Conservation (phyloP, 176 grass and related monocot genomes). For the Pontederia paniculata region DNA sequence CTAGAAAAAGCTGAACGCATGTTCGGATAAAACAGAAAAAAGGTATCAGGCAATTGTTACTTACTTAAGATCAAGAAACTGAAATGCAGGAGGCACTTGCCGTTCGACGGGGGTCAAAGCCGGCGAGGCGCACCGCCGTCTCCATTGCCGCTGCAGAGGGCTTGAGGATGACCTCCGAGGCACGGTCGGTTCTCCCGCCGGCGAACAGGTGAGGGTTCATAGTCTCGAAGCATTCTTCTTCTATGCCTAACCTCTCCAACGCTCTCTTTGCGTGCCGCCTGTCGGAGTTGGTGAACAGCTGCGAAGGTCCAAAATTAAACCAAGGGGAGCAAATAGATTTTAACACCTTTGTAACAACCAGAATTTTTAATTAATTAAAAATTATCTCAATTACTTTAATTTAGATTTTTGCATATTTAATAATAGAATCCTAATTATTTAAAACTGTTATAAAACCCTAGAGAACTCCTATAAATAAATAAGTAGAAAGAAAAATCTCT, state of each 20-base stretch:
- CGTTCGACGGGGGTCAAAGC: conserved; percentile 46
- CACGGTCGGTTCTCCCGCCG: background rate
- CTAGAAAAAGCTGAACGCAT: conserved; percentile 88
- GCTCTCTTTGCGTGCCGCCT: conserved; percentile 40
- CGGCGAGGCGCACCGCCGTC: conserved; percentile 32
- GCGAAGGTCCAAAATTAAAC: background rate
- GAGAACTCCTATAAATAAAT: no score
- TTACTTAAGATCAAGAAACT: background rate
- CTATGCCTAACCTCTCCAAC: conserved; percentile 51
- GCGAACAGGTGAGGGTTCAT: conserved; percentile 79
- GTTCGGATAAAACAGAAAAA: background rate
- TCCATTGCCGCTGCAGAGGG: conserved; percentile 52
- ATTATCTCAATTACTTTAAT: no score
- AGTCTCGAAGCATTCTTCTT: conserved; percentile 76
- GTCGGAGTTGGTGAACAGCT: conserved; percentile 96
- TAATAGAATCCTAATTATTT: no score
- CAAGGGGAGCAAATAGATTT: no score
- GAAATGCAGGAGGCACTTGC: conserved; percentile 14
- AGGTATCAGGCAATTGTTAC: background rate
- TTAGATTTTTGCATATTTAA: no score
- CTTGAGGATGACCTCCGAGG: conserved; percentile 36
- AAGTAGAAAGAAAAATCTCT: no score
- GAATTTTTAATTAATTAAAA: no score
- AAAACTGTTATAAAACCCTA: no score
- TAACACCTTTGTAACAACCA: no score